A percentile compares a stretch with the other conserved stretches of the same genome.
Conservation (phyloP, 805 yeast genomes). For the Metschnikowia anglica region DNA sequence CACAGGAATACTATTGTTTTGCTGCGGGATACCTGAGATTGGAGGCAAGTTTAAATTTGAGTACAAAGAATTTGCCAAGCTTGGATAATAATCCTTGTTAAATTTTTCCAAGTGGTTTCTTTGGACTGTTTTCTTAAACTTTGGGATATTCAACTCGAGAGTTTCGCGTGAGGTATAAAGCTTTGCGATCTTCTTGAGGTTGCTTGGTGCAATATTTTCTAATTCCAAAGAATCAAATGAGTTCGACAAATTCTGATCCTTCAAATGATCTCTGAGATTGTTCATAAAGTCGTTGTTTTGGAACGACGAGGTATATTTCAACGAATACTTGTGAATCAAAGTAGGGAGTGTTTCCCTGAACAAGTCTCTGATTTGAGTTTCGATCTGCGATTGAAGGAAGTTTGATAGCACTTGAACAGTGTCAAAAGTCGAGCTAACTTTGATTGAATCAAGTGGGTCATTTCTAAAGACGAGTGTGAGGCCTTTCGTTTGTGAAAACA, state of each 20-base stretch:
- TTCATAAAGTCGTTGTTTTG: slow-evolving; percentile 22
- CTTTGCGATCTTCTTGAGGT: slow-evolving; percentile 32
- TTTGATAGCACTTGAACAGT: slow-evolving; percentile 80
- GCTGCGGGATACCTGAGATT: slow-evolving; percentile 18
- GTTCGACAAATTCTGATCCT: slow-evolving; percentile 6
- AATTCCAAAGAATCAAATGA: slow-evolving; percentile 15
- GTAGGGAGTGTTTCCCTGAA: slow-evolving; percentile 85
- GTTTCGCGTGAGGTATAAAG: slow-evolving; percentile 78
- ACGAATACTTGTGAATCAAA: slow-evolving; percentile 70
- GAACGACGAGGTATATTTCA: slow-evolving; percentile 44
- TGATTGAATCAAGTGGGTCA: slow-evolving; percentile 82
- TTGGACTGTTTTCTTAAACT: slow-evolving; percentile 56
- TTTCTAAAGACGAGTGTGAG: slow-evolving; percentile 83
- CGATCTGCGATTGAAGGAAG: slow-evolving; percentile 79
- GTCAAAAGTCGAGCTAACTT: slow-evolving; percentile 85
- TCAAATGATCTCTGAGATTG: slow-evolving; percentile 22
- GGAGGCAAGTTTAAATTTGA: slow-evolving; percentile 36
- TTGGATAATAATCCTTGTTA: slow-evolving; percentile 39
- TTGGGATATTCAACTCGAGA: slow-evolving; percentile 63
- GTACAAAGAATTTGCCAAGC: slow-evolving; percentile 36
- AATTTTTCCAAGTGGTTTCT: slow-evolving; percentile 50
- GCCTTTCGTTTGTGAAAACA: slow-evolving; percentile 78
- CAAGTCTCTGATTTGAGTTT: slow-evolving; percentile 71
- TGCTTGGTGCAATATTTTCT: slow-evolving; percentile 47
- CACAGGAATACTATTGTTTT: slow-evolving; percentile 40